Evolutionary conservation across 805 yeast genomes (phyloP).

Genomic region (Nakazawaea pomicola): DNA sequence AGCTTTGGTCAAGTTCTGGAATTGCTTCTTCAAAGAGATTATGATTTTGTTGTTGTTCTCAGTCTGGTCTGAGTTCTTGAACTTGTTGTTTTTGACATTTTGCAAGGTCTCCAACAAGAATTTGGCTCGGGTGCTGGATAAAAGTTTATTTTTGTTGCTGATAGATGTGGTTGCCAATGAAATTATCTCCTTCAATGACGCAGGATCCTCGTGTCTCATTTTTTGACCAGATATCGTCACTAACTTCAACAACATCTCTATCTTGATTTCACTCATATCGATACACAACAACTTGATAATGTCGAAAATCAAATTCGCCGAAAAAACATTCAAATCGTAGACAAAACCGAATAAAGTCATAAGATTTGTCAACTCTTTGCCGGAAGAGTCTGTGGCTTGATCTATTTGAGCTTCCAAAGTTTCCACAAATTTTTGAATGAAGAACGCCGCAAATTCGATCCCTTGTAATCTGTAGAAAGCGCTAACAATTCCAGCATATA

Average conservation of each 20-base stretch:
- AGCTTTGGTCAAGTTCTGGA: constrained; percentile 41
- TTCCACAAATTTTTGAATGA: constrained; percentile 77
- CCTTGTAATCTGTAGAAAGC: constrained; percentile 79
- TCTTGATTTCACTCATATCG: constrained; percentile 61
- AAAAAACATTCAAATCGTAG: constrained; percentile 72
- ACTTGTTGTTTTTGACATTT: constrained; percentile 80
- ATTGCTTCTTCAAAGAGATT: constrained; percentile 61
- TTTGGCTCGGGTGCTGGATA: constrained; percentile 59
- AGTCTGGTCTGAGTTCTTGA: constrained; percentile 42
- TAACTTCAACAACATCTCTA: constrained; percentile 71
- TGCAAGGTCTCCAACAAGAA: constrained; percentile 83
- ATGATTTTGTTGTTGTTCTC: constrained; percentile 50
- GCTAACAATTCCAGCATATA: constrained; percentile 73
- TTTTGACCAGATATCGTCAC: constrained; percentile 76
- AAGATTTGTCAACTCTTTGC: constrained; percentile 44
- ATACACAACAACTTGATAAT: constrained; percentile 39
- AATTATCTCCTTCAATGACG: constrained; percentile 76
- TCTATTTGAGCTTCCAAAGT: constrained; percentile 44
- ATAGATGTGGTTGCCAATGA: constrained; percentile 46
- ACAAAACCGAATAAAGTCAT: constrained; percentile 71
- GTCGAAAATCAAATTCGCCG: constrained; percentile 74
- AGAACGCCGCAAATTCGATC: constrained; percentile 82
- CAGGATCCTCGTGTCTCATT: constrained; percentile 86
- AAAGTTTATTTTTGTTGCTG: constrained; percentile 29
- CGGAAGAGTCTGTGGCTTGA: constrained; percentile 19